phyloP scores from a whole-genome alignment of 306 rosid species.

The Hippophae rhamnoides region DNA sequence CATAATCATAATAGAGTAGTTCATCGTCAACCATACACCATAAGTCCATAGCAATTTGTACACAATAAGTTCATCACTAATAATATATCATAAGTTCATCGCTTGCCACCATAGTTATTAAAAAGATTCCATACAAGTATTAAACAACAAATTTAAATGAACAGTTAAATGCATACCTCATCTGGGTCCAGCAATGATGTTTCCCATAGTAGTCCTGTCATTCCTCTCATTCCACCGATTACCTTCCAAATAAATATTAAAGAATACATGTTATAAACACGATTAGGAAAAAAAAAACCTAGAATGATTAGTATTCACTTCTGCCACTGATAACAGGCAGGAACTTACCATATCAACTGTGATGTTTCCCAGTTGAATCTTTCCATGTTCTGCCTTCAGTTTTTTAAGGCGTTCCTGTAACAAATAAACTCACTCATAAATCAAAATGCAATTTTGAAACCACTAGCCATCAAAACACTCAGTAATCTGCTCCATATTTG shows the following conservation, averaged over 20 bases:
- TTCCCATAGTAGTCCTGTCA: constrained; percentile 92
- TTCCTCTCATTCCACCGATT: constrained; percentile 99
- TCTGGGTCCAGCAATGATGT: constrained; percentile 95
- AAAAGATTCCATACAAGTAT: too few species aligned
- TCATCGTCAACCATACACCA: too few species aligned
- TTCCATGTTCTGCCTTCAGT: constrained; percentile 70
- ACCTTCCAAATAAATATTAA: constrained; percentile 39
- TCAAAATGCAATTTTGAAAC: constrained; percentile 2
- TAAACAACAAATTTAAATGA: too few species aligned
- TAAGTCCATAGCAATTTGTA: too few species aligned
- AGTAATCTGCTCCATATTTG: not conserved
- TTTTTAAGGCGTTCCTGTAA: constrained; percentile 87
- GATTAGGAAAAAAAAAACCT: not conserved
- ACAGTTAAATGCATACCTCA: constrained; percentile 46
- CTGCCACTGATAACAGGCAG: constrained; percentile 1
- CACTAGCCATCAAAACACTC: not conserved
- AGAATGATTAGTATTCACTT: constrained; percentile 1
- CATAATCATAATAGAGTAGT: too few species aligned
- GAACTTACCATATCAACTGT: constrained; percentile 79
- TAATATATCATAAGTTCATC: not conserved
- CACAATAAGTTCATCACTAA: not conserved
- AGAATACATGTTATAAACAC: not conserved
- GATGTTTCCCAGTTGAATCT: constrained; percentile 73
- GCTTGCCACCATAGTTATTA: too few species aligned
- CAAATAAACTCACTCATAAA: constrained; percentile 1